These are phyloP conservation scores for Hordeum pubiflorum DNA, from an alignment of 202 grass and related monocot species.

Conservation along the genomic window DNA sequence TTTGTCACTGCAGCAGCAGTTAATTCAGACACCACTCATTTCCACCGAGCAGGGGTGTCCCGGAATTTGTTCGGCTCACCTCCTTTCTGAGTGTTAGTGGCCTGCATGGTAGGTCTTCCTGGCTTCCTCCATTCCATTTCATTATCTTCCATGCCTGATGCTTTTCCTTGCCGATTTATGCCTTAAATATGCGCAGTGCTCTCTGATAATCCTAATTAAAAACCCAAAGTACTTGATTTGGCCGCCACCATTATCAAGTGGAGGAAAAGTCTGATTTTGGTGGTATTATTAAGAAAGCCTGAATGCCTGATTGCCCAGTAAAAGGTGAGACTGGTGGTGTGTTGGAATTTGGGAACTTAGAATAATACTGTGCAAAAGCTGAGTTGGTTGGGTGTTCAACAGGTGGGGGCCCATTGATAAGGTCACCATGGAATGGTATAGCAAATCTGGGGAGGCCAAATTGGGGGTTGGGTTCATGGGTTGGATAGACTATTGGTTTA, in stretches of 20 bases:
- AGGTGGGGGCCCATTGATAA: conserved; percentile 28
- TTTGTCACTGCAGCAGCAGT: conserved; percentile 32
- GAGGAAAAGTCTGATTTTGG: conserved; percentile 48
- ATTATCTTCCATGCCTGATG: conserved; percentile 20
- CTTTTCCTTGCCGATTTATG: conserved; percentile 20
- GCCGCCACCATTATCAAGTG: conserved; percentile 47
- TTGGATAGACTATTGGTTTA: no score
- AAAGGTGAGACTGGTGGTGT: conserved; percentile 32
- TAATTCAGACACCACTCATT: conserved; percentile 34
- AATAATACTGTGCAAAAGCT: no score
- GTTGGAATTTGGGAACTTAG: no score
- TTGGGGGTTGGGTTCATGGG: conserved; percentile 13
- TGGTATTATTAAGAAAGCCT: conserved; percentile 41
- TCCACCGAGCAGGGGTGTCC: conserved; percentile 27
- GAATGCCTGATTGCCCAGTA: conserved; percentile 37
- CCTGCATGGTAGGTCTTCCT: conserved; percentile 33
- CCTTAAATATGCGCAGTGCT: conserved; percentile 46
- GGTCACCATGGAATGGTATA: conserved; percentile 22
- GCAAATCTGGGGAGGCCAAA: conserved; percentile 40
- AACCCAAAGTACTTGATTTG: conserved; percentile 39
- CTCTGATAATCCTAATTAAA: conserved; percentile 38
- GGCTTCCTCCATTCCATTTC: conserved; percentile 24
- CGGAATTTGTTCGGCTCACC: conserved; percentile 35
- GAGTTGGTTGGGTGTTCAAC: conserved; percentile 35
- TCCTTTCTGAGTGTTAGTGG: conserved; percentile 26